These are phyloP conservation scores for Saxophila tyrrhenica DNA, from an alignment of 495 filamentous ascomycete species.

Conservation along the genomic window DNA sequence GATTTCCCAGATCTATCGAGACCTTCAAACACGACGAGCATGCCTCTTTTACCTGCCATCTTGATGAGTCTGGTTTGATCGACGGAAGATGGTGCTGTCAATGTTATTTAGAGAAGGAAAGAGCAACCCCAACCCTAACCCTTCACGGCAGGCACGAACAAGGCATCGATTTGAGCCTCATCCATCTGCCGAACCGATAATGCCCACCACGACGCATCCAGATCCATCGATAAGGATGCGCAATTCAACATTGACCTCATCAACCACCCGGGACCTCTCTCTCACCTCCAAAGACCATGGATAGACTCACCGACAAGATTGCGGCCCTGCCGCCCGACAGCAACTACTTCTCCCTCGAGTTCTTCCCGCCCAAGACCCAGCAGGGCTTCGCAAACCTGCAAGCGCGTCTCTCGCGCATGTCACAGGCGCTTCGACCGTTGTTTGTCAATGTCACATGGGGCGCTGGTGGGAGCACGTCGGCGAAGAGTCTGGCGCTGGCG, in stretches of 20 bases:
- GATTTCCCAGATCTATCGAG: slow-evolving; percentile 93
- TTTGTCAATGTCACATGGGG: slow-evolving; percentile 99
- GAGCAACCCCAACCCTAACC: slow-evolving; percentile 1
- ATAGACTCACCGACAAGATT: slow-evolving; percentile 95
- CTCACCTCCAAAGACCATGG: slow-evolving; percentile 23
- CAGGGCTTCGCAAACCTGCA: slow-evolving; percentile 85
- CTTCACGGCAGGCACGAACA: no score
- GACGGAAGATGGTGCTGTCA: no score
- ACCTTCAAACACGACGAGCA: slow-evolving; percentile 80
- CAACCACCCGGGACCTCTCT: neutral
- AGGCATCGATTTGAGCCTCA: neutral
- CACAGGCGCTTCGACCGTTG: slow-evolving; percentile 72
- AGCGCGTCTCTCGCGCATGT: slow-evolving; percentile 89
- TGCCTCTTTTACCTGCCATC: slow-evolving; percentile 20
- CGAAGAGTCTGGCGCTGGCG: slow-evolving; percentile 83
- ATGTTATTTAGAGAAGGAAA: no score
- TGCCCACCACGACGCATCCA: neutral
- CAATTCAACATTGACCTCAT: neutral
- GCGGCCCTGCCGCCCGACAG: slow-evolving; percentile 70
- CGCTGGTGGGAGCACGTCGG: slow-evolving; percentile 81
- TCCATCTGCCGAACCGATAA: neutral
- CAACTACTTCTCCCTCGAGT: slow-evolving; percentile 92
- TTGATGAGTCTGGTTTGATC: neutral
- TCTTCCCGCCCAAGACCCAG: slow-evolving; percentile 91
- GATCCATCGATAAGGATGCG: neutral